Evolutionary conservation across 495 filamentous ascomycete genomes (phyloP).

Genomic region (Aspergillus diversus): DNA sequence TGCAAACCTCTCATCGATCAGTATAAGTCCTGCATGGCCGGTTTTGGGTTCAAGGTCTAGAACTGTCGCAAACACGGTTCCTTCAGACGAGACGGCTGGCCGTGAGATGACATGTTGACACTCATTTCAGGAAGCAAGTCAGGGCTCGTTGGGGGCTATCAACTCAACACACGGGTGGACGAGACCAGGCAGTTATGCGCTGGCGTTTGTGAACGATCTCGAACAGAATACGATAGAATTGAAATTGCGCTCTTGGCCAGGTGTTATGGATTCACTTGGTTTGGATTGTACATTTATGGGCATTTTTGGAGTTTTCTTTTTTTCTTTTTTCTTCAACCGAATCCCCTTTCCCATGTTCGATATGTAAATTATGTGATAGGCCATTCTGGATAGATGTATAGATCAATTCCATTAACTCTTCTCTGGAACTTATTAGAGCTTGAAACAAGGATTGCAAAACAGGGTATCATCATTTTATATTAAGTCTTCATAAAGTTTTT

Average conservation of each 20-base stretch:
- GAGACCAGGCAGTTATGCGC: too few relatives aligned
- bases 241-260: background rate
- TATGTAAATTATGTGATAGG: background rate
- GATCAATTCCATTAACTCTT: background rate
- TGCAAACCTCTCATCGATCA: slow-evolving; percentile 80
- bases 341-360: slow-evolving; percentile 14
- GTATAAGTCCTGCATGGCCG: slow-evolving; percentile 91
- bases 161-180: too few relatives aligned
- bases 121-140: background rate
- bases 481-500: slow-evolving; percentile 15
- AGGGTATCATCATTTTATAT: slow-evolving; percentile 39
- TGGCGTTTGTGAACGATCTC: background rate
- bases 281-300: slow-evolving; percentile 19
- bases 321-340: background rate
- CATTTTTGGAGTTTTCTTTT: background rate
- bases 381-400: background rate
- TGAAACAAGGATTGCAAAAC: slow-evolving; percentile 11
- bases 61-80: background rate
- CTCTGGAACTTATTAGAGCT: too few relatives aligned
- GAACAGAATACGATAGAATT: background rate
- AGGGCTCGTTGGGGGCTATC: too few relatives aligned
- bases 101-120: background rate
- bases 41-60: slow-evolving; percentile 87
- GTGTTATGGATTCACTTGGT: slow-evolving; percentile 18
- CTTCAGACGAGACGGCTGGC: background rate